phyloP scores from a whole-genome alignment of 345 rosid species.

The Hibiscus syriacus region DNA sequence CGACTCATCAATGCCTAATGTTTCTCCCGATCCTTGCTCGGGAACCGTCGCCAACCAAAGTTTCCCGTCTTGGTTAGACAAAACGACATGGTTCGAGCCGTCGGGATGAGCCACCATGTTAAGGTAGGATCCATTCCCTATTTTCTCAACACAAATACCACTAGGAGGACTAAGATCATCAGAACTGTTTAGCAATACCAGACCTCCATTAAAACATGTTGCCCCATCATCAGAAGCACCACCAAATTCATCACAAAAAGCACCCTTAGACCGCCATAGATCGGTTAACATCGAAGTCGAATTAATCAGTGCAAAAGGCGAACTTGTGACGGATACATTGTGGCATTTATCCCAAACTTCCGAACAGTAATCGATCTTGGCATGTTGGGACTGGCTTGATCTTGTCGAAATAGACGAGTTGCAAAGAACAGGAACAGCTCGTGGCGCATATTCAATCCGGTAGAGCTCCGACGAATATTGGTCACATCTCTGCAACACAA shows the following conservation, averaged over 20 bases:
- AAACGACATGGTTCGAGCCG: conserved; percentile 59
- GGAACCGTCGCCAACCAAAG: conserved; percentile 56
- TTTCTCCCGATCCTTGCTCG: conserved; percentile 42
- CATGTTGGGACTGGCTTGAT: conserved; percentile 9
- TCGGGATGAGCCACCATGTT: conserved; percentile 83
- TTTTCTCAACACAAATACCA: conserved; percentile 66
- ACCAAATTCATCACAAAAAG: conserved; percentile 34
- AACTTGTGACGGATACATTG: conserved; percentile 24
- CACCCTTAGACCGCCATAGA: conserved; percentile 28
- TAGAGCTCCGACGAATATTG: conserved; percentile 6
- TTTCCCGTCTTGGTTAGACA: conserved; percentile 52
- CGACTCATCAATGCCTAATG: conserved; percentile 35
- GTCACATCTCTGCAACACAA: conserved; percentile 13
- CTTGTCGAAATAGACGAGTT: conserved; percentile 3
- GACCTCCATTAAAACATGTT: conserved; percentile 31
- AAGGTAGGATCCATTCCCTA: conserved; percentile 52
- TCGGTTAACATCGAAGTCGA: no score
- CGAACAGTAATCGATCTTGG: conserved; percentile 20
- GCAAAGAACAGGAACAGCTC: conserved; percentile 8
- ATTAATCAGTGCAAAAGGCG: no score
- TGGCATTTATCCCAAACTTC: conserved; percentile 29
- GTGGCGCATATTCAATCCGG: not conserved
- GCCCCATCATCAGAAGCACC: conserved; percentile 30
- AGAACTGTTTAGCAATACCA: conserved; percentile 26
- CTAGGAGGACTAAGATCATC: conserved; percentile 27